Base-by-base conservation (phyloP, 805 yeast species). In the Hanseniaspora hatyaiensis region DNA sequence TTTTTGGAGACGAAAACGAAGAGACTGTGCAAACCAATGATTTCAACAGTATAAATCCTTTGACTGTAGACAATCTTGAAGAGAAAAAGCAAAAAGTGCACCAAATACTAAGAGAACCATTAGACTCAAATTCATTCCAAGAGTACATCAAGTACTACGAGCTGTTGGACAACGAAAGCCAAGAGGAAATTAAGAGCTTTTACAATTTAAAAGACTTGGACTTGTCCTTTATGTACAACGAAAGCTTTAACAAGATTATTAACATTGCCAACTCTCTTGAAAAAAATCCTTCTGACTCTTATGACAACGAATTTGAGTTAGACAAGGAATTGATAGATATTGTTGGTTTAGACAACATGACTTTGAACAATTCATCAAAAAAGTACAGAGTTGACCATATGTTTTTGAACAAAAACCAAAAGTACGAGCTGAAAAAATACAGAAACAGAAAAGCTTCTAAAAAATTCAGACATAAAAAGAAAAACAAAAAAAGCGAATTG, bases 381-480 rank as follows among this genome's bases (percentile, higher is more conserved):
- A 45, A 23, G 8, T 45, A 37, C 16, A 45, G 49, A 45, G 49
- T 45, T 8, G 49, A 45, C 18, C 49, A 45, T 20, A 45, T 33
- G 15, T 24, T 45, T 18, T 24, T 45, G 13, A 31, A 11, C 11
- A 36, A 12, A 31, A 15, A 36, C 3, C 49, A 45, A n/a, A 45
- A 45, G 19, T 45, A 45, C 26, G 49, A 45, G 23, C 18, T 45
- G 16, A 45, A 45, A 31, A 45, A 45, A 11, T 45, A 45, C 38
- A 30, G 49, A 37, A 45, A 45, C 18, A 36, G 49, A 31, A 45
- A 45, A 18, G 49, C 49, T 31, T 45, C 49, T 12, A 36, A 45
- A 19, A 45, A 24, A 22, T 45, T 45, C 15, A 45, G 49, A 37
- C 31, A 16, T 20, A 45, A 45, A 37, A 45, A 45, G n/a, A 45